Evolutionary conservation across 1,139 yeast genomes (phyloP).

Genomic region (Suhomyces kunorum): DNA sequence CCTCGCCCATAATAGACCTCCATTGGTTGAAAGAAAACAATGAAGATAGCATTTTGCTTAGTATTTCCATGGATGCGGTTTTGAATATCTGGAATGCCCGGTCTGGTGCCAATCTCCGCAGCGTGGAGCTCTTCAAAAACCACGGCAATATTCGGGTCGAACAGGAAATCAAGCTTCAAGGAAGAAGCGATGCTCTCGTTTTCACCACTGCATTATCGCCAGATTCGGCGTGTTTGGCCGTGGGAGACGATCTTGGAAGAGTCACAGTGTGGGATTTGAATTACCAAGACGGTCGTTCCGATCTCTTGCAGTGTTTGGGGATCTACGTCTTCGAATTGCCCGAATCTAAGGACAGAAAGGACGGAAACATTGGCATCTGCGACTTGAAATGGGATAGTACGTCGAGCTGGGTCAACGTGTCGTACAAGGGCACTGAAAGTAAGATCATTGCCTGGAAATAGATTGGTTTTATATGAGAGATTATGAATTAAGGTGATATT

Average conservation of each 20-base stretch:
- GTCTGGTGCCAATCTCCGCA: slow-evolving; percentile 34
- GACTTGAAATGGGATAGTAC: slow-evolving; percentile 46
- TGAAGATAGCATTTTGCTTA: slow-evolving; percentile 28
- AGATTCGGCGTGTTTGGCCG: slow-evolving; percentile 49
- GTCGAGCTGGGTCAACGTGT: slow-evolving; percentile 37
- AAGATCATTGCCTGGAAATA: slow-evolving; percentile 30
- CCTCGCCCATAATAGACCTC: slow-evolving; percentile 57
- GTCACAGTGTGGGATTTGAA: slow-evolving; percentile 54
- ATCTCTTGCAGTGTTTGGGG: slow-evolving; percentile 28
- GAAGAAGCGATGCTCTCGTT: slow-evolving; percentile 52
- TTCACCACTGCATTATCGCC: slow-evolving; percentile 56
- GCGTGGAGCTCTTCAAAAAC: slow-evolving; percentile 29
- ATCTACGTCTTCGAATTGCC: slow-evolving; percentile 22
- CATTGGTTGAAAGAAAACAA: slow-evolving; percentile 47
- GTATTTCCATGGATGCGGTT: slow-evolving; percentile 68
- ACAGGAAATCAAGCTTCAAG: slow-evolving; percentile 24
- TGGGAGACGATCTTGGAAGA: slow-evolving; percentile 65
- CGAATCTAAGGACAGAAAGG: slow-evolving; percentile 10
- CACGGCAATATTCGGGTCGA: slow-evolving; percentile 24
- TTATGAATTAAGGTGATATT: too few species aligned
- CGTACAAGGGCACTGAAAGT: slow-evolving; percentile 47
- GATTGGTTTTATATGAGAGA: background rate
- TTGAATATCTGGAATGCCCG: slow-evolving; percentile 67
- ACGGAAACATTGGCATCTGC: slow-evolving; percentile 35
- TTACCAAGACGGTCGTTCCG: slow-evolving; percentile 15